Evolutionary conservation across 805 yeast genomes (phyloP).

Genomic region (Barnettozyma siamensis): DNA sequence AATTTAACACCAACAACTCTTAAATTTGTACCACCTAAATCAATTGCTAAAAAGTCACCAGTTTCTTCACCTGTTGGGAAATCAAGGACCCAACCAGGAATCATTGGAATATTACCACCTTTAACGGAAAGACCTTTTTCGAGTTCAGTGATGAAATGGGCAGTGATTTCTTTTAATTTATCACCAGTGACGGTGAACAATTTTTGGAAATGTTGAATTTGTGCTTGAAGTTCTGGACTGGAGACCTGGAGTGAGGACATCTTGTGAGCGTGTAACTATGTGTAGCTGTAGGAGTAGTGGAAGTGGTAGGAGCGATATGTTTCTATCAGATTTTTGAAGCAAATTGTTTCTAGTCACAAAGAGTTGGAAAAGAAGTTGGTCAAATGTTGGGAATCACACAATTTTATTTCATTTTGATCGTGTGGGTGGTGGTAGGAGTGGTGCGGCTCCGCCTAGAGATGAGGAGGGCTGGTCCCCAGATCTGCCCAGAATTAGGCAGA

Average conservation of each 20-base stretch:
- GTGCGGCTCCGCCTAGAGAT: too few relatives aligned
- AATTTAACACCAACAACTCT: slow-evolving; percentile 85
- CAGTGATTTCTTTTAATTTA: slow-evolving; percentile 58
- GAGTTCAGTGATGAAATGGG: slow-evolving; percentile 74
- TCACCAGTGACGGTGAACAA: slow-evolving; percentile 57
- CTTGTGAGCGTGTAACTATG: too few relatives aligned
- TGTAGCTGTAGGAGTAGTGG: too few relatives aligned
- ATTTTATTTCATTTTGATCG: too few relatives aligned
- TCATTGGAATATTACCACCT: slow-evolving; percentile 94
- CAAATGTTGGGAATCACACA: too few relatives aligned
- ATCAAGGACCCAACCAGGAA: slow-evolving; percentile 93
- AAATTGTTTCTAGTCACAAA: too few relatives aligned
- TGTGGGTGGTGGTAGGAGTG: too few relatives aligned
- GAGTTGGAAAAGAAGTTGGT: too few relatives aligned
- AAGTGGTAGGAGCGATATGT: too few relatives aligned
- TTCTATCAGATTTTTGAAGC: too few relatives aligned
- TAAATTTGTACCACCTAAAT: slow-evolving; percentile 95
- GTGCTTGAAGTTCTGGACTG: slow-evolving; percentile 44
- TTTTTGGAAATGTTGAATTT: slow-evolving; percentile 51
- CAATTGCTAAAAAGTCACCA: slow-evolving; percentile 89
- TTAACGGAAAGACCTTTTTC: slow-evolving; percentile 69
- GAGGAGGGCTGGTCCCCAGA: too few relatives aligned
- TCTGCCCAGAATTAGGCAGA: too few relatives aligned
- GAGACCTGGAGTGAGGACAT: slow-evolving; percentile 34
- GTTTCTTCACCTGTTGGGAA: slow-evolving; percentile 88